Base-by-base conservation (phyloP, 305 asterid genomes). In the Fraxinus velutina region DNA sequence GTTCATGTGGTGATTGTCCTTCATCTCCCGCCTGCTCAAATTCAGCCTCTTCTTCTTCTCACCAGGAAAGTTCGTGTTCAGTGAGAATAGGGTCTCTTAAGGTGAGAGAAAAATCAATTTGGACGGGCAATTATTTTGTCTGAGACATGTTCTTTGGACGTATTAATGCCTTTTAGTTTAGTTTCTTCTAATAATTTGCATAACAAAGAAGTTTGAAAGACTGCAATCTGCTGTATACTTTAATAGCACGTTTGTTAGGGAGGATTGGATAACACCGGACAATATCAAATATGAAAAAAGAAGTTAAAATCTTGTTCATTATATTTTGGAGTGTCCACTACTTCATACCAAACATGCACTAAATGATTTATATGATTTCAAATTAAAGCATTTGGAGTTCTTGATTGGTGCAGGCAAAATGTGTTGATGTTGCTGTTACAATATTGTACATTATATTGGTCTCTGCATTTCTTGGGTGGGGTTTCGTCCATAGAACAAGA, bases 1-100 rank as follows among this genome's bases (percentile, higher is more conserved):
- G 99, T 89, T 96, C 99, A 19, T 96, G 99, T 81, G 99, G 99
- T 80, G 99, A 96, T 86, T 96, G 99, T 80, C 99, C 98, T 83
- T 89, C 93, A 15, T 79, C 99, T 37, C 79, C 89, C 30, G 92
- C 76, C 62, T 96, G 99, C 83, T 90, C 92, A 50, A 88, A 82
- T 87, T 93, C 97, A 13, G 92, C 88, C 79, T 30, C 73, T 3
- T 93, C 97, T 78, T 79, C 94, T 75, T 75, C 92, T 86, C 90
- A 80, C 76, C 81, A 85, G 85, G 86, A 91, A 86, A 89, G 84
- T 82, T 96, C 98, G 22, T 96, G 99, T 89, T 88, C 94, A 30
- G 91, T 96, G 88, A 87, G 87, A 87, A 92, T 96, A 76, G 98
- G 99, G 50, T 89, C 97, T 81, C 74, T 91, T 72, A 90, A 93